A percentile compares a stretch with the other conserved stretches of the same genome.
Conservation (phyloP, 2,329 filamentous ascomycete genomes). For the Penicillium sclerotiorum region DNA sequence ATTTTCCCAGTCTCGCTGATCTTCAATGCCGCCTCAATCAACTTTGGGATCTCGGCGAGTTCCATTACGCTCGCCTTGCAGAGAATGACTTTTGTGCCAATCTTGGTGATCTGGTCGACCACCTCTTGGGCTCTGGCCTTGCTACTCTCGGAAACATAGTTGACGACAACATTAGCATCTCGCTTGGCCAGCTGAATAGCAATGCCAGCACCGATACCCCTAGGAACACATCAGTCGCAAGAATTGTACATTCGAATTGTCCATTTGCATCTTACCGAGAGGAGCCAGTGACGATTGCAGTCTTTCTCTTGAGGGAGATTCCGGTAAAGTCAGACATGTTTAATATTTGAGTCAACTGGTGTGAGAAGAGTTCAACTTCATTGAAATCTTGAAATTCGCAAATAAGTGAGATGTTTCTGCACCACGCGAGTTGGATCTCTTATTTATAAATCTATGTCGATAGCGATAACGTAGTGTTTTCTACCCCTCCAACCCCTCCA, state of each 20-base stretch:
- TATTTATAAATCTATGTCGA: too few relatives aligned
- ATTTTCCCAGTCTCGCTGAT: slow-evolving; percentile 18
- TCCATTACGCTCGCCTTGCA: slow-evolving; percentile 15
- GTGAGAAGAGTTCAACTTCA: too few relatives aligned
- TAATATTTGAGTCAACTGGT: too few relatives aligned
- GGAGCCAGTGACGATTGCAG: slow-evolving; percentile 42
- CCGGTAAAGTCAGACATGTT: too few relatives aligned
- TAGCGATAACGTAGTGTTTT: too few relatives aligned
- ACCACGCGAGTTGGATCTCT: too few relatives aligned
- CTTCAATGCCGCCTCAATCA: slow-evolving; percentile 14
- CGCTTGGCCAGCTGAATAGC: slow-evolving; percentile 66
- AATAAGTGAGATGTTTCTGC: too few relatives aligned
- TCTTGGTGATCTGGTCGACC: slow-evolving; percentile 4
- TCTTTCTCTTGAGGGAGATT: too few relatives aligned
- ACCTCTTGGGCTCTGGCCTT: slow-evolving; percentile 7
- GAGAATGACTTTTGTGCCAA: slow-evolving; percentile 12
- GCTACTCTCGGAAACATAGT: slow-evolving; percentile 53
- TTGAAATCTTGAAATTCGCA: too few relatives aligned
- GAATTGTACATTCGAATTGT: too few relatives aligned
- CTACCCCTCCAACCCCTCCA: too few relatives aligned
- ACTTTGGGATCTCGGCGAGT: slow-evolving; percentile 8
- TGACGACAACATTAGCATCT: slow-evolving; percentile 67
- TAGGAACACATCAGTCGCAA: too few relatives aligned
- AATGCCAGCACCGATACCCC: slow-evolving; percentile 69
- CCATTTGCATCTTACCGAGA: slow-evolving; percentile 24